Evolutionary conservation across 2,329 filamentous ascomycete species (phyloP), one percentile per base, ranked within the genome.

Genomic region (Eutypa lata): DNA sequence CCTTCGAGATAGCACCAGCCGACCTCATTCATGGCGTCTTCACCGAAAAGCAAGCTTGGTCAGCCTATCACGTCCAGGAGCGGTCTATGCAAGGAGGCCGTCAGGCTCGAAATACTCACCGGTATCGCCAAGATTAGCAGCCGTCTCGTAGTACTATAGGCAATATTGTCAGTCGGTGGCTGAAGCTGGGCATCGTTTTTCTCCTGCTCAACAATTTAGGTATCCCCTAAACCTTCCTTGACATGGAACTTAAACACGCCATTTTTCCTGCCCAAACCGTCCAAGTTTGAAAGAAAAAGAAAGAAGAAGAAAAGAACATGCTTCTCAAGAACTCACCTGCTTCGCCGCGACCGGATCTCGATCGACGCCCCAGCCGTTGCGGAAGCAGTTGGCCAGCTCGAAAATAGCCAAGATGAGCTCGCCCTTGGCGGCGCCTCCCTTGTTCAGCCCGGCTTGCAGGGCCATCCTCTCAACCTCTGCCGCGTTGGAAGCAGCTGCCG

Each of bases 371-470:
- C 93, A 97, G 51, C 91, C 94, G 70, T 97, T 85, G 56, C 94
- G 86, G 77, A 97, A 97, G 73, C 84, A 93, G 71, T 94, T 94
- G 51, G 87, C 90, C 65, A 99, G 76, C 76, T 99, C 94, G 66
- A 94, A 97, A 59, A 99, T 97, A 55, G 94, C 93, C 56, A 99
- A 84, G 18, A 97, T 90, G 50, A 99, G 81, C 77, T 99, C 94
- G 54, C 94, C 94, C 74, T 97, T 99, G 44, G 93, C 93, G 14
- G 90, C 88, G 55, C 94, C 94, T 49, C 94, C 94, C 72, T 94
- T 96, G 73, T 91, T 94, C 72, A 95, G 83, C 16, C 93, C 94
- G 8, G 92, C 89, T 61, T 88, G 79, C 21, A 97, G 83, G 28
- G 94, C 94, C 63, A 91, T 78, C 50, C 89, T 83, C 75, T 99